Evolutionary conservation across 768 basidiomycete genomes (phyloP).

Genomic region (Russula sp.): DNA sequence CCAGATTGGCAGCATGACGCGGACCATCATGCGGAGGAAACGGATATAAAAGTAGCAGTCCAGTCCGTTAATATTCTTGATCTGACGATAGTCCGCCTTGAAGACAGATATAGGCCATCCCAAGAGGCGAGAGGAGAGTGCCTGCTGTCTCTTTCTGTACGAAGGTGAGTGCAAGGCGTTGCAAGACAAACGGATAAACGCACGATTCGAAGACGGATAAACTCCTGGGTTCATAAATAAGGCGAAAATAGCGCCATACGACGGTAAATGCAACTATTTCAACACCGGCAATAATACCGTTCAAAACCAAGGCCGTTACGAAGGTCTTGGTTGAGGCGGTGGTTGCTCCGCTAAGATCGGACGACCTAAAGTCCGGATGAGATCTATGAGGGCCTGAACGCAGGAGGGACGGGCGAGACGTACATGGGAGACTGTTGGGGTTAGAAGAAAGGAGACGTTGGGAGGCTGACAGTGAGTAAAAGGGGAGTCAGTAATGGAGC

Average conservation of each 20-base stretch:
- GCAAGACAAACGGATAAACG: slow-evolving; percentile 30
- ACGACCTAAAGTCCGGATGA: slow-evolving; percentile 30
- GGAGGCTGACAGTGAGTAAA: background rate
- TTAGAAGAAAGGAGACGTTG: background rate
- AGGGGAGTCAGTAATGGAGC: no score
- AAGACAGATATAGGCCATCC: slow-evolving; percentile 69
- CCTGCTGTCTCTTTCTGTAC: slow-evolving; percentile 54
- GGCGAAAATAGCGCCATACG: slow-evolving; percentile 78
- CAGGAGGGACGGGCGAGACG: background rate
- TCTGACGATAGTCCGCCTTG: slow-evolving; percentile 57
- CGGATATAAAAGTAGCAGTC: slow-evolving; percentile 95
- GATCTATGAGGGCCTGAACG: background rate
- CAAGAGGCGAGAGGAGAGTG: slow-evolving; percentile 51
- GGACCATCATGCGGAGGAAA: slow-evolving; percentile 80
- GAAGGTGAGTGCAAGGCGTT: background rate
- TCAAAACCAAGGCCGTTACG: slow-evolving; percentile 81
- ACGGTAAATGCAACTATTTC: slow-evolving; percentile 81
- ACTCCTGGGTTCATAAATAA: slow-evolving; percentile 87
- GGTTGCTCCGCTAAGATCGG: slow-evolving; percentile 43
- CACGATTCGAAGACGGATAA: slow-evolving; percentile 53
- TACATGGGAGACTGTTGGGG: slow-evolving; percentile 11
- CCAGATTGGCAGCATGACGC: slow-evolving; percentile 88
- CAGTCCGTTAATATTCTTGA: slow-evolving; percentile 69
- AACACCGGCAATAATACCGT: slow-evolving; percentile 64
- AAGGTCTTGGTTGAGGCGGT: slow-evolving; percentile 77